Evolutionary conservation across 805 yeast species (phyloP), one percentile per base, ranked within the genome.

Genomic region (Maudiozyma turicensis): DNA sequence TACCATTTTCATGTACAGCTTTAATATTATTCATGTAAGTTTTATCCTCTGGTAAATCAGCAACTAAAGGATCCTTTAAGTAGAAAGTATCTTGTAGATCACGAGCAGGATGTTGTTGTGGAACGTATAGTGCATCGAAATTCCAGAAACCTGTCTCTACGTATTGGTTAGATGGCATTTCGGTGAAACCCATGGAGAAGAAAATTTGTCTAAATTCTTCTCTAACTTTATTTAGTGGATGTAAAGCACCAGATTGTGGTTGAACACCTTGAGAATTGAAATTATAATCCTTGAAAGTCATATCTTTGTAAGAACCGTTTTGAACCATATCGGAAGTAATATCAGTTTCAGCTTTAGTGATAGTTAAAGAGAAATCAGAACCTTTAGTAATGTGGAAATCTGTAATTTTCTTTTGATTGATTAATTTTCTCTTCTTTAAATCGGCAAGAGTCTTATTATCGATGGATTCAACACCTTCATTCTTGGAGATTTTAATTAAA

Each of bases 51-150:
- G 98, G 99, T 59, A 76, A 73, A 53, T 82, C 83, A 49, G 95
- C 95, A 53, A 69, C 73, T 45, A 72, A 74, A 34, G 99, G 99
- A 65, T 93, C 98, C 67, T 90, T 91, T 71, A 93, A 76, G 72
- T 93, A 93, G 75, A 93, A 93, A 51, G 99, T 93, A 72, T 93
- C 99, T 72, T 93, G 99, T 67, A 93, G 77, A 68, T 93, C 99
- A 74, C 99, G 84, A 45, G 99, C 99, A 14, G 99, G 99, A 73
- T 93, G 99, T 73, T 93, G 98, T 73, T 93, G 99, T 49, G 99
- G 99, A 48, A 93, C 99, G 62, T 73, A 93, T 61, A 93, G 77
- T 3, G 99, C 81, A 68, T 93, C 99, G 65, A 93, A 93, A 72
- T 93, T 93, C 99, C 99, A 93, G 81, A 93, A 93, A 5, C 98